Conservation (phyloP, 2,329 filamentous ascomycete genomes). For the Epichloe baconii region DNA sequence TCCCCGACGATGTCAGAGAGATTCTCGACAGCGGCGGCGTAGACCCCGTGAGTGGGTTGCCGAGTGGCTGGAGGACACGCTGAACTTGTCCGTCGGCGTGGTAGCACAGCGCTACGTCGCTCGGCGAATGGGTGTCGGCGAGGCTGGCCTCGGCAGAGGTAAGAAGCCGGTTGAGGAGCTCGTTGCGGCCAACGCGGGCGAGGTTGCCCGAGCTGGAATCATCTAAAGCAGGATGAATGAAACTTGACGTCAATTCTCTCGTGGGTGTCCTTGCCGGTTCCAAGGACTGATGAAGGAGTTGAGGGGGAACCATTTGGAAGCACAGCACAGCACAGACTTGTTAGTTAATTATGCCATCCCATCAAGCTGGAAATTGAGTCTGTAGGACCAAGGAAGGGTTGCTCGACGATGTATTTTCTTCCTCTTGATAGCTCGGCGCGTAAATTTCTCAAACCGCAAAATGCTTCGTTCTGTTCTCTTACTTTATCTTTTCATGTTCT, state of each 20-base stretch:
- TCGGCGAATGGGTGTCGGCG: conserved; percentile 87
- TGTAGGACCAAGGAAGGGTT: neutral
- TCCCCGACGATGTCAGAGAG: conserved; percentile 75
- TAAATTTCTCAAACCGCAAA: neutral
- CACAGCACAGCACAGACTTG: neutral
- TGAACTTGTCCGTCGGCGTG: conserved; percentile 66
- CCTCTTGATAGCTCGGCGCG: neutral
- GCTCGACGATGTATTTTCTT: neutral
- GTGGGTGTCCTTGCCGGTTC: neutral
- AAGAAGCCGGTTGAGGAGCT: conserved; percentile 47
- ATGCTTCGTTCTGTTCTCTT: too few species aligned
- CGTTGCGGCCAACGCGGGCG: conserved; percentile 42
- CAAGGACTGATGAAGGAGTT: conserved; percentile 4
- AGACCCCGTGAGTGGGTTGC: conserved; percentile 91
- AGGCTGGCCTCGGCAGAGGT: conserved; percentile 51
- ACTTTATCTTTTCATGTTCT: too few species aligned
- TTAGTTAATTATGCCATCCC: too few species aligned
- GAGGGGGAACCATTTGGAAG: neutral
- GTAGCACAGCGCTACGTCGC: conserved; percentile 94
- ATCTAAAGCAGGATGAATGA: conserved; percentile 24
- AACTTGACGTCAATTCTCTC: neutral
- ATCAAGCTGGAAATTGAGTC: neutral
- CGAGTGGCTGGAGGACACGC: conserved; percentile 87
- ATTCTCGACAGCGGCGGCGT: conserved; percentile 66
- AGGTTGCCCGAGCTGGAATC: conserved; percentile 45